Evolutionary conservation across 306 rosid species (phyloP), one percentile per base, ranked within the genome.

Genomic region (Alnus rubra): DNA sequence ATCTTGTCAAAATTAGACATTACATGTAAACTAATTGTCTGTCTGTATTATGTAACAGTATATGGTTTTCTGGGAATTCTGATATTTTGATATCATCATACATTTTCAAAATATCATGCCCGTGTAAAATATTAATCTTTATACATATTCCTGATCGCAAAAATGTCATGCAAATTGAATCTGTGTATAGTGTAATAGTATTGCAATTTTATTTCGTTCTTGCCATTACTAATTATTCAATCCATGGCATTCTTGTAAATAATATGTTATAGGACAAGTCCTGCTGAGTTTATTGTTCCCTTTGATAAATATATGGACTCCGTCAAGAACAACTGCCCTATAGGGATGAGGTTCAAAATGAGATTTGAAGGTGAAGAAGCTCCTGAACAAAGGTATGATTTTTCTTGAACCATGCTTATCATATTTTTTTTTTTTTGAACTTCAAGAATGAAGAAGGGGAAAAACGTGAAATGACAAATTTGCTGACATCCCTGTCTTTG

Each of bases 341-440:
- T 86, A 49, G 92, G 92, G 50, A 82, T 86, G 92, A 80, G 92
- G 78, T 88, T 88, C 50, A 88, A 88, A 73, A 88, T 88, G 92
- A 83, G 83, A 55, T 88, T 88, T 60, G 92, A 88, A 84, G 88
- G 89, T 70, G 92, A 88, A 84, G 92, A 86, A 75, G 92, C 92
- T 48, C 89, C 92, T 53, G 92, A 88, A 53, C 92, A 88, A 72
- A 88, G 89, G 92, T 88, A 79, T 58, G 15, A 9, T 16, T 35
- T 35, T 18, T 67, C 51, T 7, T 67, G 50, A 67, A 18, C 12
- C 51, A 23, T 67, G 7, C 15, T 39, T 7, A 2, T 39, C 30
- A 23, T 23, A 23, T 16, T 15, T 37, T 33, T 31, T 33, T 63
- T 62, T 7, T 5, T 59, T 59, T 30, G 12, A 64, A 35, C 7